Conservation (phyloP, 2,329 filamentous ascomycete genomes). For the Botryosphaeria dothidea region DNA sequence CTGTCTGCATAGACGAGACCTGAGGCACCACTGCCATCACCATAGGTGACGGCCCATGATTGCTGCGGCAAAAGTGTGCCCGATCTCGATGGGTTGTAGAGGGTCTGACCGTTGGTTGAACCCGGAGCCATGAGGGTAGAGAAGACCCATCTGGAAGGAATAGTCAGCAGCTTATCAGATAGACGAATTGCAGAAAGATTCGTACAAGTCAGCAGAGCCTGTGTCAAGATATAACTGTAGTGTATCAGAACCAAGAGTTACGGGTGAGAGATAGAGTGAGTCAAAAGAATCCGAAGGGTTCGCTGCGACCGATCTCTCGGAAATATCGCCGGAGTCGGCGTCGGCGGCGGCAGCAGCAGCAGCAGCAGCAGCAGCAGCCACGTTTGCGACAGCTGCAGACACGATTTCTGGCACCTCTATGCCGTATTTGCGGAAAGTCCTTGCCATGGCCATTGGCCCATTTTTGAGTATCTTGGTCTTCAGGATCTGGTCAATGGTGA, state of each 20-base stretch:
- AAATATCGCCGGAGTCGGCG: slow-evolving; percentile 38
- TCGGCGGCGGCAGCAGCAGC: neutral
- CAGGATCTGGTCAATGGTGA: slow-evolving; percentile 35
- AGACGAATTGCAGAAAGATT: slow-evolving; percentile 45
- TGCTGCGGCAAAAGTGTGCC: slow-evolving; percentile 50
- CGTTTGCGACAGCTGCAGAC: slow-evolving; percentile 33
- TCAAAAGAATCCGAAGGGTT: slow-evolving; percentile 26
- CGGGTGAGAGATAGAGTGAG: slow-evolving; percentile 49
- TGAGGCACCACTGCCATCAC: slow-evolving; percentile 63
- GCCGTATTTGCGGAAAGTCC: slow-evolving; percentile 43
- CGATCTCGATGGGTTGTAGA: slow-evolving; percentile 57
- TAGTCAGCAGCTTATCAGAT: neutral
- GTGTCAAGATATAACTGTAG: slow-evolving; percentile 73
- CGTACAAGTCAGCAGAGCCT: slow-evolving; percentile 68
- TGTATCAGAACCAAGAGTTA: slow-evolving; percentile 64
- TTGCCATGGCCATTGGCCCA: slow-evolving; percentile 39
- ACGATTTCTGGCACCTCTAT: slow-evolving; percentile 32
- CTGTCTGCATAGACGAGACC: slow-evolving; percentile 68
- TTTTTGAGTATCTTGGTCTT: slow-evolving; percentile 26
- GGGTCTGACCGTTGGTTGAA: slow-evolving; percentile 54
- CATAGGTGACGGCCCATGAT: slow-evolving; percentile 64
- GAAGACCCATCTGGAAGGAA: slow-evolving; percentile 61
- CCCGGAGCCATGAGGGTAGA: slow-evolving; percentile 58
- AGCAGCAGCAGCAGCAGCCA: slow-evolving; percentile 26
- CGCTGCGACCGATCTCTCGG: slow-evolving; percentile 35